Evolutionary conservation across 2,329 filamentous ascomycete genomes (phyloP), one percentile per base, ranked within the genome.

Genomic region (Trichoderma atrobrunneum): DNA sequence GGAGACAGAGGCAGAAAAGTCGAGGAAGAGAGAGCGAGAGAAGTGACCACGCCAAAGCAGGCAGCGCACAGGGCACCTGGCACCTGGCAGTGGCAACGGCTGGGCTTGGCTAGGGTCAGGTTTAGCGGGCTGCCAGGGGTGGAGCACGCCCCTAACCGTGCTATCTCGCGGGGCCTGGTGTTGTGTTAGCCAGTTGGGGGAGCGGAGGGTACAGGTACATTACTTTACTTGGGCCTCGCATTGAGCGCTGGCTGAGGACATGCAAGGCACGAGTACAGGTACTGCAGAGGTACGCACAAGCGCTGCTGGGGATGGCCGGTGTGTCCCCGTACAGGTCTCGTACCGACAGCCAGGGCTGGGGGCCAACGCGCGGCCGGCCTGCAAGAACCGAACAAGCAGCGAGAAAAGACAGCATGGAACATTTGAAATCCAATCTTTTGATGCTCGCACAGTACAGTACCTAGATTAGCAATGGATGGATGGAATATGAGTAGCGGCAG

Each of bases 61-160:
- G 67, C 72, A 61, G 59, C 36, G 70, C 59, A 72, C 68, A 68
- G 68, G 62, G 71, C 67, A 65, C 48, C 18, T 16, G 60, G 60
- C 59, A 60, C 48, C 39, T 54, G 54, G 67, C 66, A 72, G 72
- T 73, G 72, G 72, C 73, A 72, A 74, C 73, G 72, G 72, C 51
- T 69, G 62, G 67, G 54, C 70, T 61, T 69, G 73, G 73, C 73
- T 66, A 71, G 70, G 66, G 70, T 72, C 56, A 67, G 62, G 56
- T 60, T 60, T 70, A 72, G 65, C 66, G 61, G 70, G 59, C 65
- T 67, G 59, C 57, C 69, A 56, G 67, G 66, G 67, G 72, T 71
- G 72, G 67, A 71, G 54, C 59, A 69, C 66, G 54, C 66, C 71
- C 66, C 71, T 72, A 72, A 70, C 71, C 56, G 48, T 71, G 60